Base-by-base conservation (phyloP, 106 monocot genomes). In the Dendrobium nobile region DNA sequence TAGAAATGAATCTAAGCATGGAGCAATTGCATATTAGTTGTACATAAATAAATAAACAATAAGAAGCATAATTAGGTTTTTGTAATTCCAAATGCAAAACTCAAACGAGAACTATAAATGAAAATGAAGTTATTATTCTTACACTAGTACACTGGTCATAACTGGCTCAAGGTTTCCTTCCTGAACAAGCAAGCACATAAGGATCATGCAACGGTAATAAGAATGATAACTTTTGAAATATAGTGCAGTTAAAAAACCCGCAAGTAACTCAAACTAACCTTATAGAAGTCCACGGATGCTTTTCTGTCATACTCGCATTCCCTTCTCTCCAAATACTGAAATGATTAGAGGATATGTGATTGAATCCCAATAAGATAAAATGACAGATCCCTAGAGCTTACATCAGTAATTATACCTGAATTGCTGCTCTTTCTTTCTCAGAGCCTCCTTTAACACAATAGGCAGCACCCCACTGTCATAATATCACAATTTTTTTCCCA, bases 261-360 rank as follows among this genome's bases (percentile, higher is more conserved):
- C 76, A 9, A 16, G 26, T 17, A 64, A n/a, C 59, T 77, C 75
- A 15, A 75, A 42, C 67, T 77, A 59, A 95, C 95, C 92, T 82
- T 84, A 75, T 88, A 95, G 72, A 95, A 90, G 41, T 95, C 85
- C 22, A 95, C 84, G 4, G 47, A 75, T 31, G 87, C 54, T 79
- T 90, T 92, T 55, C 59, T 78, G 78, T 95, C 95, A 65, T 95
- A 95, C 72, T 95, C 95, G 26, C 92, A 92, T 82, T 95, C 95
- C 82, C 95, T 90, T 80, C 73, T 95, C 85, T 92, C 92, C 78
- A 95, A 56, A 85, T 92, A 95, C 95, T 95, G 84, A 47, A 37
- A 54, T 70, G 47, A 19, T 16, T 43, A 73, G 19, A 18, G 48
- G 42, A 68, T 37, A 58, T 40, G 7, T 41, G 27, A 78, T 41